Conservation (phyloP, 345 rosid species). For the Citrus reticulata region DNA sequence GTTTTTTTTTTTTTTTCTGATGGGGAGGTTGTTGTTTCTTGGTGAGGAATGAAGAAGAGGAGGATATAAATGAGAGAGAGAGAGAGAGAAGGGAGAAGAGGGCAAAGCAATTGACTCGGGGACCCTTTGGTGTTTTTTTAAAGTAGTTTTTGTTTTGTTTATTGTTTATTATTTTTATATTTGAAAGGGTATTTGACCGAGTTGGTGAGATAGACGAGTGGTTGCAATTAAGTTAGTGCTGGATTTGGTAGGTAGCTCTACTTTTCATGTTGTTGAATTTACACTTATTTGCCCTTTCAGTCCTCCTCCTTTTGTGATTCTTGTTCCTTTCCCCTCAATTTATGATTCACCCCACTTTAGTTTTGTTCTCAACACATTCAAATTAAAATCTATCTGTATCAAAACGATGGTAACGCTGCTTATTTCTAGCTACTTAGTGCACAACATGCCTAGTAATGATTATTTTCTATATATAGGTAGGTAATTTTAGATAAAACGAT, state of each 20-base stretch:
- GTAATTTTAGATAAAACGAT: not conserved
- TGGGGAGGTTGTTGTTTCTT: not conserved
- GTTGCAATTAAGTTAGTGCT: conserved; percentile 38
- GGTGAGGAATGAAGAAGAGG: not conserved
- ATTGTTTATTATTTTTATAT: not conserved
- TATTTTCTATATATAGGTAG: not conserved
- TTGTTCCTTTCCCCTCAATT: no score
- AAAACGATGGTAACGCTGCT: no score
- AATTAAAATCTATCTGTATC: no score
- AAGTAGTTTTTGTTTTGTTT: not conserved
- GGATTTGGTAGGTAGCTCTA: conserved; percentile 46
- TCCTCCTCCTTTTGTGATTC: not conserved
- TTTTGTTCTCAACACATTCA: no score
- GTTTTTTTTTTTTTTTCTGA: no score
- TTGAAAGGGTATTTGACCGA: conserved; percentile 26
- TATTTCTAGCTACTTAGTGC: not conserved
- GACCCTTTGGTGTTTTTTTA: conserved; percentile 1
- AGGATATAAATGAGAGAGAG: conserved; percentile 19
- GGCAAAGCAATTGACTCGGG: conserved; percentile 35
- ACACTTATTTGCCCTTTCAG: not conserved
- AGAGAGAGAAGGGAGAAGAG: not conserved
- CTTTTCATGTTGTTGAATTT: conserved; percentile 10
- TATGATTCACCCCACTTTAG: no score
- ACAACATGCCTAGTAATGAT: not conserved
- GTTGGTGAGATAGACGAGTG: conserved; percentile 46